Evolutionary conservation across 805 yeast genomes (phyloP), one percentile per base, ranked within the genome.

Genomic region (Wickerhamiella galacta): DNA sequence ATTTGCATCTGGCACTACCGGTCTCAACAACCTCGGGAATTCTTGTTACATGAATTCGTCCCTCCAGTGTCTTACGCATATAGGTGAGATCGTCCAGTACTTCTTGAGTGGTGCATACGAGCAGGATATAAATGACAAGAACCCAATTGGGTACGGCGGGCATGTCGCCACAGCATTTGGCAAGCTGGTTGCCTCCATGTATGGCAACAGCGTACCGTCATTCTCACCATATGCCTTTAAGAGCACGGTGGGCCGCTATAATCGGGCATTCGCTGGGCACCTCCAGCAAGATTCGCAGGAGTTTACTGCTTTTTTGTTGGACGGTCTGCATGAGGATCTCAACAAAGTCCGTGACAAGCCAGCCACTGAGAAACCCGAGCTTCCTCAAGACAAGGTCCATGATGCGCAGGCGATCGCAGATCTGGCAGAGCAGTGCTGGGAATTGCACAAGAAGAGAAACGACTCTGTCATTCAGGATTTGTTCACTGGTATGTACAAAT

Each of bases 11-110:
- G 85, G 95, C 42, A 49, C 61, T 30, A 52, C 63, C 37, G 75
- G 95, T 39, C 42, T 75, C 47, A 58, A 64, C 33, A 85, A 81
- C 48, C 57, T 83, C 39, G 95, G 95, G 2, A 85, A 85, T 50
- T 75, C 93, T 0, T 85, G 95, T 53, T 85, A 82, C 52, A 83
- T 85, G 95, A 83, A 82, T 52, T 79, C 93, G 7, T 95, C 95
- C 0, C 56, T 87, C 28, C 96, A 90, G 49, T 87, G 95, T 47
- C 57, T 87, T 26, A 66, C 45, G 9, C 96, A 87, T 48, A 65
- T 85, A 9, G 93, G 93, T 1, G 94, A 82, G 51, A 54, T 90
- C 17, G 68, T 75, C 7, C 64, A 71, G 26, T 87, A 82, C 49
- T 90, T 87, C 46, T 55, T 75, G 23, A 36, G 45, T 46, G 67